Conservation (phyloP, 139 green algal species). For the Ettlia oleoabundans region DNA sequence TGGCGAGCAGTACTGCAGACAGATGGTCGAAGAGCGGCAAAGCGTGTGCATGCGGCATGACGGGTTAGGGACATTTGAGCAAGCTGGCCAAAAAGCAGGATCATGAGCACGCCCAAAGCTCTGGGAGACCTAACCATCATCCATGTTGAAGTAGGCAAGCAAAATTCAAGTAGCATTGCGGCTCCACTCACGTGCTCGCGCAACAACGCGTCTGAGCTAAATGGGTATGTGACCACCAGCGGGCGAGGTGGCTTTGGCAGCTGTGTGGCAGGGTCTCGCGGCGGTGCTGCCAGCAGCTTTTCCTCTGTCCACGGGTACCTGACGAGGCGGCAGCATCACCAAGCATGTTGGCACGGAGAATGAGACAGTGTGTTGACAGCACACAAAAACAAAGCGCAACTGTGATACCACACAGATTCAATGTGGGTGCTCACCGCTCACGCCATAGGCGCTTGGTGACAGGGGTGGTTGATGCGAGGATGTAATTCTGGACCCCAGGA, state of each 20-base stretch:
- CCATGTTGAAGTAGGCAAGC: background rate
- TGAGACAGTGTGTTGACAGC: too few relatives aligned
- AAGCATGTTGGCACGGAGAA: too few relatives aligned
- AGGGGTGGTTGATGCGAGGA: conserved; percentile 61
- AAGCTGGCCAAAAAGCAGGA: too few relatives aligned
- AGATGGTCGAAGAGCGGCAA: too few relatives aligned
- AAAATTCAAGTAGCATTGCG: too few relatives aligned
- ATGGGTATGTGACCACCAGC: conserved; percentile 29
- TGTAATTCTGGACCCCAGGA: conserved; percentile 3
- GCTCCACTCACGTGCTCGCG: conserved; percentile 26
- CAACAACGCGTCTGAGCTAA: conserved; percentile 13
- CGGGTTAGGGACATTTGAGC: too few relatives aligned
- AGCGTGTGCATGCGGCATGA: too few relatives aligned
- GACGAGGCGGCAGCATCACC: too few relatives aligned
- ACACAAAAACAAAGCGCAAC: too few relatives aligned
- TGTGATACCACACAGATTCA: too few relatives aligned
- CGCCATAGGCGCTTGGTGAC: conserved; percentile 61
- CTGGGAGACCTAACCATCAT: too few relatives aligned
- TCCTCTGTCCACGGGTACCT: conserved; percentile 27
- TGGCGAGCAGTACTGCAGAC: conserved; percentile 76
- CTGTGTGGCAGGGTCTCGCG: background rate
- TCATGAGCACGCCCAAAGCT: too few relatives aligned
- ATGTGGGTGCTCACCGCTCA: background rate
- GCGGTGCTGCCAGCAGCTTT: conserved; percentile 1
- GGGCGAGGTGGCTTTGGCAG: conserved; percentile 16